Evolutionary conservation across 768 basidiomycete genomes (phyloP).

Genomic region (Phaeolepiota aurea): DNA sequence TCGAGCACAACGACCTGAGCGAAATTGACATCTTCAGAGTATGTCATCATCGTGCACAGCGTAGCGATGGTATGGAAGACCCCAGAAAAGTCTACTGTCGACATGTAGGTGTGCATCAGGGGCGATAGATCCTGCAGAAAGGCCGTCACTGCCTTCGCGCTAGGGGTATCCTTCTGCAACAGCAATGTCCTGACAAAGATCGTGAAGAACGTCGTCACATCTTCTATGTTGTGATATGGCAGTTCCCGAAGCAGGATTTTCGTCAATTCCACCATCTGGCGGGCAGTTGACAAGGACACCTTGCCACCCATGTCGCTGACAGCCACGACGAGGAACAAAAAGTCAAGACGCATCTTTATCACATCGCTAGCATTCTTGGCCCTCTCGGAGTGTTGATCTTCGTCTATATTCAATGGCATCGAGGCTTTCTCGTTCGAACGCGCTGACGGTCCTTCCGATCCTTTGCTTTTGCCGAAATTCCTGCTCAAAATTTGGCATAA

Average conservation of each 20-base stretch:
- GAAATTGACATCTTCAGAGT: slow-evolving; percentile 46
- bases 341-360: slow-evolving; percentile 55
- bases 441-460: slow-evolving; percentile 23
- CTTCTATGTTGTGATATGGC: slow-evolving; percentile 21
- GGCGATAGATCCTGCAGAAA: slow-evolving; percentile 51
- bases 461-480: slow-evolving; percentile 34
- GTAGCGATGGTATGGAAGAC: slow-evolving; percentile 42
- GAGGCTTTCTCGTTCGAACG: slow-evolving; percentile 18
- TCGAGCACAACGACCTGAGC: slow-evolving; percentile 34
- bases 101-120: slow-evolving; percentile 41
- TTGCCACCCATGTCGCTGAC: slow-evolving; percentile 46
- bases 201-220: slow-evolving; percentile 43
- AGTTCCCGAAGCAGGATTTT: slow-evolving; percentile 50
- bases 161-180: slow-evolving; percentile 33
- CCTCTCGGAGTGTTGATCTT: slow-evolving; percentile 28
- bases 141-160: slow-evolving; percentile 37
- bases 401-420: slow-evolving; percentile 17
- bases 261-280: slow-evolving; percentile 45
- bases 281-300: slow-evolving; percentile 27
- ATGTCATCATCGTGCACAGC: slow-evolving; percentile 34
- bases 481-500: slow-evolving; percentile 48
- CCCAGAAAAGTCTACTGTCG: slow-evolving; percentile 47
- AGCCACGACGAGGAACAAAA: slow-evolving; percentile 42
- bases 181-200: slow-evolving; percentile 44
- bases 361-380: slow-evolving; percentile 46